Evolutionary conservation across 1,139 yeast genomes (phyloP).

Genomic region (Sugiyamaella pinicola): DNA sequence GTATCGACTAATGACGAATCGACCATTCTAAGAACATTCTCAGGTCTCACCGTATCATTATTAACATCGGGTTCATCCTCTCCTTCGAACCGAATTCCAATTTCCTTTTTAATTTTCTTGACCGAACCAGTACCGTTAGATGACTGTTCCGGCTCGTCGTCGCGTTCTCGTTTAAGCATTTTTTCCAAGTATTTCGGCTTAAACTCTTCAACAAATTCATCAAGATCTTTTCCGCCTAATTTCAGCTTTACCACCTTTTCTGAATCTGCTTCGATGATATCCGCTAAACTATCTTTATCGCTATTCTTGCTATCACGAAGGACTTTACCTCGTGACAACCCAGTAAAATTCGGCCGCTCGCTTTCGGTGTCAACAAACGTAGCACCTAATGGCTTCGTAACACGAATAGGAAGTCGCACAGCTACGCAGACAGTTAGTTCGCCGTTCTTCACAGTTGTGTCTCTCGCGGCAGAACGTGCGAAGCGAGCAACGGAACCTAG

Average conservation of each 20-base stretch:
- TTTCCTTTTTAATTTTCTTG: constrained; percentile 33
- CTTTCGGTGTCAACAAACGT: constrained; percentile 40
- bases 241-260: constrained; percentile 25
- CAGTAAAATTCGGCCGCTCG: constrained; percentile 31
- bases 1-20: constrained; percentile 45
- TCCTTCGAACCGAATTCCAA: constrained; percentile 32
- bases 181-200: constrained; percentile 24
- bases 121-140: constrained; percentile 8
- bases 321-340: constrained; percentile 28
- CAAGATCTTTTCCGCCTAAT: constrained; percentile 28
- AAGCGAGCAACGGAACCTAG: too few species aligned
- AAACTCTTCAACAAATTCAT: constrained; percentile 18
- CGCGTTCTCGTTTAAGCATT: constrained; percentile 31
- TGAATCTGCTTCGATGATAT: constrained; percentile 22
- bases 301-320: constrained; percentile 25
- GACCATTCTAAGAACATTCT: constrained; percentile 46
- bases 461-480: too few species aligned
- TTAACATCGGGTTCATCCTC: constrained; percentile 37
- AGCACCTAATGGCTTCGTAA: constrained; percentile 34
- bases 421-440: constrained; percentile 22
- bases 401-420: constrained; percentile 30
- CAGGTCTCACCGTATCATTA: constrained; percentile 41
- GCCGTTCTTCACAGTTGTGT: not conserved
- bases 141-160: constrained; percentile 31
- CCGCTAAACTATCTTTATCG: constrained; percentile 27